Percentiles rank a stretch among this genome's conserved stretches.
Evolutionary conservation across 1,139 yeast species (phyloP).

Genomic region (Blastobotrys elegans): DNA sequence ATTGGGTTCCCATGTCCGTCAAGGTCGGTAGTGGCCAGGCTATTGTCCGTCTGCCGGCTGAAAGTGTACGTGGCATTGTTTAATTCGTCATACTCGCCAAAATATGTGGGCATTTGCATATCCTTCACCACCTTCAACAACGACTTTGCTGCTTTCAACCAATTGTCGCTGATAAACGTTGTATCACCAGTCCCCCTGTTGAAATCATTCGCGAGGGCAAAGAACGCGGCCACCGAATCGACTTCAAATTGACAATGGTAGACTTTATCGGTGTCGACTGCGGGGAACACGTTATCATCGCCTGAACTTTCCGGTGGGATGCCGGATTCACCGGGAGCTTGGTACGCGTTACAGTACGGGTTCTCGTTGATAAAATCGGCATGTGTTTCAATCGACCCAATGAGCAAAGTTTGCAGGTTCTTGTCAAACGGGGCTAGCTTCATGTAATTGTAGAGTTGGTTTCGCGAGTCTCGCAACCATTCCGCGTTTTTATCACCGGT

Average conservation of each 20-base stretch:
- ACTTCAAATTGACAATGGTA: slow-evolving; percentile 90
- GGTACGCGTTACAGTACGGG: slow-evolving; percentile 90
- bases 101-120: slow-evolving; percentile 57
- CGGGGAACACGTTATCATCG: slow-evolving; percentile 59
- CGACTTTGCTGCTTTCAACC: slow-evolving; percentile 58
- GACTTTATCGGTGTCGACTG: slow-evolving; percentile 64
- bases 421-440: slow-evolving; percentile 50
- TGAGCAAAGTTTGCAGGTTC: slow-evolving; percentile 47
- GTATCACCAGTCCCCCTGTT: slow-evolving; percentile 51
- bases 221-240: slow-evolving; percentile 78
- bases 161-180: slow-evolving; percentile 45
- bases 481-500: slow-evolving; percentile 89
- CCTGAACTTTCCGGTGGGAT: slow-evolving; percentile 31
- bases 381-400: slow-evolving; percentile 80
- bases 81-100: slow-evolving; percentile 45
- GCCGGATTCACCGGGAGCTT: slow-evolving; percentile 63
- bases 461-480: slow-evolving; percentile 80
- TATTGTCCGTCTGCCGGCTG: slow-evolving; percentile 66
- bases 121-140: slow-evolving; percentile 52
- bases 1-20: slow-evolving; percentile 84
- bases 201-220: slow-evolving; percentile 70
- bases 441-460: slow-evolving; percentile 75
- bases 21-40: slow-evolving; percentile 75
- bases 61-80: slow-evolving; percentile 47
- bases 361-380: slow-evolving; percentile 55